Conservation (phyloP, 2,329 filamentous ascomycete genomes). For the Talaromyces amestolkiae region DNA sequence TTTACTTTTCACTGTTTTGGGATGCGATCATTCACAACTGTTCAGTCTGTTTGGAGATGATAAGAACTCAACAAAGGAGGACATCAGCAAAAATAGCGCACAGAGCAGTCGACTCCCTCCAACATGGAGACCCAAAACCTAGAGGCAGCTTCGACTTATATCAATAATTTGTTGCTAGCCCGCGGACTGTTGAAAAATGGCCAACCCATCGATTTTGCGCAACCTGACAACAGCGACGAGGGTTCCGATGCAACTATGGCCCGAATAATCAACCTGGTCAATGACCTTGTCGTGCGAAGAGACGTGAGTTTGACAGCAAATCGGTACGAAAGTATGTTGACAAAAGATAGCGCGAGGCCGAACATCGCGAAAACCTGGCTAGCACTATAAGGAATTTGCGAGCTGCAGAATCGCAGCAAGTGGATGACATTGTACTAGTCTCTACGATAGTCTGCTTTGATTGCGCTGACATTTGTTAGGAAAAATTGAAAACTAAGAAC, state of each 20-base stretch:
- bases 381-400: slow-evolving; percentile 73
- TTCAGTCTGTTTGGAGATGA: neutral
- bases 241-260: slow-evolving; percentile 69
- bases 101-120: neutral
- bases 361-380: slow-evolving; percentile 80
- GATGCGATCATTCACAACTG: slow-evolving; percentile 22
- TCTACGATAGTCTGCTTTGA: slow-evolving; percentile 16
- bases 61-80: slow-evolving; percentile 14
- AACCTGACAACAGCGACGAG: slow-evolving; percentile 62
- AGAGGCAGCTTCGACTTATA: slow-evolving; percentile 60
- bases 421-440: slow-evolving; percentile 62
- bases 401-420: slow-evolving; percentile 70
- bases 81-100: neutral
- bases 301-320: slow-evolving; percentile 63
- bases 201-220: slow-evolving; percentile 70
- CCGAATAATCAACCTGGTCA: slow-evolving; percentile 85
- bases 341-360: slow-evolving; percentile 70
- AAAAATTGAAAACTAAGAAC: slow-evolving; percentile 54
- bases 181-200: slow-evolving; percentile 61
- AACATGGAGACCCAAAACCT: slow-evolving; percentile 51
- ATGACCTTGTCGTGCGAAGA: slow-evolving; percentile 85
- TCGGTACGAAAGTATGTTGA: slow-evolving; percentile 16
- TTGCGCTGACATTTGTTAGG: slow-evolving; percentile 32
- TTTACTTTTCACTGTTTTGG: slow-evolving; percentile 47
- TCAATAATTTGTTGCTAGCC: slow-evolving; percentile 65